Percentiles rank a stretch among this genome's conserved stretches.
These are phyloP conservation scores for Pleurotus sapidus DNA, from an alignment of 768 basidiomycete species.

Conservation along the genomic window DNA sequence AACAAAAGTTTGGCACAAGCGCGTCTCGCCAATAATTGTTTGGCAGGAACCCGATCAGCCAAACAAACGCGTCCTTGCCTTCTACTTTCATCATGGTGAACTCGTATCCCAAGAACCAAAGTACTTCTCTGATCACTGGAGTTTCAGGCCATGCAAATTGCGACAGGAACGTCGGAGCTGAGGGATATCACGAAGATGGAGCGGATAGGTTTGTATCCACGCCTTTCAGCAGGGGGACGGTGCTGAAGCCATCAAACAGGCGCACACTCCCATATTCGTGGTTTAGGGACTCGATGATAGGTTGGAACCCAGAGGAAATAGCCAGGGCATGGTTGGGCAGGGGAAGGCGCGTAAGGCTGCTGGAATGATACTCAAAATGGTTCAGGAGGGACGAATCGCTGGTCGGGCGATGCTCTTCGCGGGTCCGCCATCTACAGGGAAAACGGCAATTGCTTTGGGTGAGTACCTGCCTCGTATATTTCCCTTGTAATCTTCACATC, in stretches of 20 bases:
- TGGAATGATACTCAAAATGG: conserved; percentile 97
- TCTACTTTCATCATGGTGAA: conserved; percentile 10
- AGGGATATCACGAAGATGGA: conserved; percentile 92
- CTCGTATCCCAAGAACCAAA: not conserved
- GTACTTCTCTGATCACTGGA: not conserved
- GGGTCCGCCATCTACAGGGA: conserved; percentile 95
- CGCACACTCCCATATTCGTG: conserved; percentile 93
- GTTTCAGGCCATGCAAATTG: conserved; percentile 64
- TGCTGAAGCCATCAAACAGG: conserved; percentile 39
- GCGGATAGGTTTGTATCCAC: conserved; percentile 62
- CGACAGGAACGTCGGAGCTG: conserved; percentile 74
- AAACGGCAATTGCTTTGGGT: conserved; percentile 98
- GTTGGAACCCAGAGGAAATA: conserved; percentile 83
- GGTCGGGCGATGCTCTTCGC: conserved; percentile 97
- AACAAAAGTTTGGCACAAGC: too few species aligned
- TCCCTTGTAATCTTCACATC: too few species aligned
- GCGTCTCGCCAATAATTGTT: not conserved
- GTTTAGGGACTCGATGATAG: conserved; percentile 90
- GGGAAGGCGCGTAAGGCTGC: conserved; percentile 95
- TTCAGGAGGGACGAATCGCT: conserved; percentile 93
- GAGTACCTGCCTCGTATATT: conserved; percentile 21
- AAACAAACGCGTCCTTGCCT: conserved; percentile 7
- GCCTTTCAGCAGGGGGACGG: not conserved
- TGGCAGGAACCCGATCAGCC: not conserved
- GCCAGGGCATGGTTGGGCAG: conserved; percentile 98